These are phyloP conservation scores for Paramecium primaurelia DNA, from an alignment of 73 alveolate genomes.

Conservation along the genomic window DNA sequence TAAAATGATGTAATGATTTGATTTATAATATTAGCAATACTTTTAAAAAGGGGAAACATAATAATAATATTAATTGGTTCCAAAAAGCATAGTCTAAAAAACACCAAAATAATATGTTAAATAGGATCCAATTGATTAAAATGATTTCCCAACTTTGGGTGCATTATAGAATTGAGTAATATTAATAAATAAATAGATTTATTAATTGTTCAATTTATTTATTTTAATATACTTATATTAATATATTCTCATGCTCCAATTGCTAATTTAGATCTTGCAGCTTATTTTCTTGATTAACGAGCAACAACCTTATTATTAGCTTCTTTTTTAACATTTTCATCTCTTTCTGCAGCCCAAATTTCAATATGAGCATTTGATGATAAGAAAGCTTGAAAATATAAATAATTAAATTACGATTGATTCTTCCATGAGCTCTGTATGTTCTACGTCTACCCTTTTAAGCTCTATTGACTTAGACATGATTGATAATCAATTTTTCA, in stretches of 20 bases:
- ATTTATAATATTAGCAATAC: background rate
- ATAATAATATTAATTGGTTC: background rate
- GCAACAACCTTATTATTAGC: constrained; percentile 65
- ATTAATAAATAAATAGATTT: background rate
- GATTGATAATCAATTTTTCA: constrained; percentile 84
- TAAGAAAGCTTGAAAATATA: constrained; percentile 68
- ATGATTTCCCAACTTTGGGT: constrained; percentile 14
- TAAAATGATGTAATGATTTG: background rate
- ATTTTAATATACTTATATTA: background rate
- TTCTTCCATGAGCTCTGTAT: constrained; percentile 98
- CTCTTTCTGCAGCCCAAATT: constrained; percentile 81
- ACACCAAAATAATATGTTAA: background rate
- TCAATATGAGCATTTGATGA: constrained; percentile 91
- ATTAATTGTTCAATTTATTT: background rate
- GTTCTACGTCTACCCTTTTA: constrained; percentile 97
- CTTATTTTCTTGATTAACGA: constrained; percentile 73
- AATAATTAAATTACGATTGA: constrained; percentile 68
- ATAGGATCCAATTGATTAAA: background rate
- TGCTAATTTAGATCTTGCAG: constrained; percentile 76
- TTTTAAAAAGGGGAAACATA: background rate
- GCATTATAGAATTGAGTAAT: background rate
- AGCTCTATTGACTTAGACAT: constrained; percentile 92
- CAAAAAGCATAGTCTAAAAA: background rate
- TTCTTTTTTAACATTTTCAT: constrained; percentile 88
- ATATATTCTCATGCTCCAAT: constrained; percentile 60